Base-by-base conservation (phyloP, 139 green algal species). In the Chlorella sp. region DNA sequence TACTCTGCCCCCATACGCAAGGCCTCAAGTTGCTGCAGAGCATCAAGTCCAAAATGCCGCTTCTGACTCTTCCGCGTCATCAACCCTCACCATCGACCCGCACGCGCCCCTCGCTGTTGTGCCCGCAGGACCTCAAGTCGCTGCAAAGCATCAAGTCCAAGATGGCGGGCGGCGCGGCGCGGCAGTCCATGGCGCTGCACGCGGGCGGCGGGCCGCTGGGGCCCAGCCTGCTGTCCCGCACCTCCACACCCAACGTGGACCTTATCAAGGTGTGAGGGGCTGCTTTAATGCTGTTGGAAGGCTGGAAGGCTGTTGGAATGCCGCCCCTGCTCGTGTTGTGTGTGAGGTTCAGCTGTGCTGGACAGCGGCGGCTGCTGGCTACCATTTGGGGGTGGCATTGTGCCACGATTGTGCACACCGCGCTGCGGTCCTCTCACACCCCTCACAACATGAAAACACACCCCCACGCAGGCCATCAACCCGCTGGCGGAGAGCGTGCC, bases 131-230 rank as follows among this genome's bases (percentile, higher is more conserved):
- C 79, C 79, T 84, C 58, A 73, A 73, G 43, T 68, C 64, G 28
- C 62, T 84, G 44, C 64, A 76, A 65, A 67, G 79, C 41, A 77
- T 77, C 79, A 48, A 76, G 79, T 68, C 76, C n/a, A 84, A 84
- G 79, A 68, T 84, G 79, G 69, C 76, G 13, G 76, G n/a, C 48
- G 64, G 26, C 13, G 11, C 76, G 3, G 30, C 77, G 40, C 77
- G 77, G 40, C 77, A 83, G 60, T 60, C 56, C 76, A 70, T 51
- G 54, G 76, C 41, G 20, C 43, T 48, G 40, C 38, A n/a, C 11
- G 34, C 40, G 14, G 40, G 40, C 30, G 77, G 38, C 40, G 28
- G 60, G 2, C 44, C 58, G 28, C 34, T 65, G 54, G 32, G 48
- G 24, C 36, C 36, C 14, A 38, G n/a, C 26, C 0, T 26, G 24